Evolutionary conservation across 768 basidiomycete species (phyloP), one percentile per base, ranked within the genome.

Genomic region (Suillus placidus): DNA sequence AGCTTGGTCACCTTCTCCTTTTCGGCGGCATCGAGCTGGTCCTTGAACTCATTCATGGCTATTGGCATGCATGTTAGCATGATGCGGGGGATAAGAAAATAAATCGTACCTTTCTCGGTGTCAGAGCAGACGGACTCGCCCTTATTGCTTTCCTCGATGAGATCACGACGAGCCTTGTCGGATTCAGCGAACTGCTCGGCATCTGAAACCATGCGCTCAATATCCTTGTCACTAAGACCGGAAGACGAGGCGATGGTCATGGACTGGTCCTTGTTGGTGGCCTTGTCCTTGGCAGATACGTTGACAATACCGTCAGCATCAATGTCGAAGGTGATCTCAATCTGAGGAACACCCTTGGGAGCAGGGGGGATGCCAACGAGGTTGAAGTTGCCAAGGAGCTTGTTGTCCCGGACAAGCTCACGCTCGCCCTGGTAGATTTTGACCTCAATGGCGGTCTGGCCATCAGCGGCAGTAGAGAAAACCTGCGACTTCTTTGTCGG

Each of bases 391-490:
- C 97, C 97, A 65, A 99, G 91, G 8, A 98, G 81, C 81, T 99
- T 99, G 89, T 99, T 99, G 83, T 99, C 97, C 63, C 93, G 86
- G 64, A 98, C 96, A 71, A 99, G 88, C 77, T 98, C 97, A 83
- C 97, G 96, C 84, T 99, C 97, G 74, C 97, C 97, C 82, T 99
- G 97, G 86, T 88, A 99, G 71, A 99, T 95, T 88, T 99, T 99
- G 79, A 99, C 97, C 79, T 99, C 96, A 70, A 99, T 98, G 43
- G 97, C 96, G n/a, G 93, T 97, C 81, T 99, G 97, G 61, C 97
- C 97, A 68, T 99, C 97, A 45, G 97, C 97, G 47, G 97, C 97
- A 18, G 97, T 99, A 5, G 97, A 99, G 87, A 99, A 99, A 52
- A 91, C 92, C 79, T 99, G 97, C 0, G 94, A 95, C 87, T 99